A percentile compares a stretch with the other conserved stretches of the same genome.
phyloP scores from a whole-genome alignment of 1,284 basidiomycete species.

The Ganoderma leucocontextum region DNA sequence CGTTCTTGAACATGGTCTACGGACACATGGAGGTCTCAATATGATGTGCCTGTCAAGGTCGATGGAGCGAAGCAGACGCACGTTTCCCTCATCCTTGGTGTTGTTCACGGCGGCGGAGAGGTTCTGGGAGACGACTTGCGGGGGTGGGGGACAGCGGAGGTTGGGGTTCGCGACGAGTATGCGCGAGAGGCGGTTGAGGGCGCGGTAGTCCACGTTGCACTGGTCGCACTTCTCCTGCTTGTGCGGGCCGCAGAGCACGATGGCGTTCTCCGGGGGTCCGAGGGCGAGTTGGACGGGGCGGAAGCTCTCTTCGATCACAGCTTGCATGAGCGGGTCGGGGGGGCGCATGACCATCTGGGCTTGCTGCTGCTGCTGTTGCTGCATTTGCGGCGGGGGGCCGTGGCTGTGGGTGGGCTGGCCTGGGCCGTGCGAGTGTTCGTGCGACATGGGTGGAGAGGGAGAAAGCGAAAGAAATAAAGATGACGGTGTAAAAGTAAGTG shows the following conservation, averaged over 20 bases:
- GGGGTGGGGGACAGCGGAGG: constrained; percentile 83
- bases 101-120: constrained; percentile 76
- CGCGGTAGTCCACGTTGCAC: constrained; percentile 76
- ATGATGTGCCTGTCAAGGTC: constrained; percentile 9
- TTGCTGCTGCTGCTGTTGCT: constrained; percentile 44
- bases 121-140: constrained; percentile 78
- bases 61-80: constrained; percentile 47
- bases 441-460: constrained; percentile 36
- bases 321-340: constrained; percentile 75
- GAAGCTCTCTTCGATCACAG: constrained; percentile 78
- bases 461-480: constrained; percentile 3
- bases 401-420: constrained; percentile 48
- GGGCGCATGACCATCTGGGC: constrained; percentile 52
- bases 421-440: constrained; percentile 46
- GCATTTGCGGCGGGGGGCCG: constrained; percentile 34
- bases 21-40: neutral
- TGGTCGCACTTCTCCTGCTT: constrained; percentile 73
- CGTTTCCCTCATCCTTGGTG: constrained; percentile 93
- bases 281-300: constrained; percentile 65
- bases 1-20: constrained; percentile 80
- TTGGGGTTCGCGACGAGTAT: constrained; percentile 76
- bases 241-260: constrained; percentile 69
- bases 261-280: constrained; percentile 56
- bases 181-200: constrained; percentile 77
- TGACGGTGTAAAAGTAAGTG: constrained; percentile 14